Base-by-base conservation (phyloP, 306 rosid species). In the Dalbergia cultrata region DNA sequence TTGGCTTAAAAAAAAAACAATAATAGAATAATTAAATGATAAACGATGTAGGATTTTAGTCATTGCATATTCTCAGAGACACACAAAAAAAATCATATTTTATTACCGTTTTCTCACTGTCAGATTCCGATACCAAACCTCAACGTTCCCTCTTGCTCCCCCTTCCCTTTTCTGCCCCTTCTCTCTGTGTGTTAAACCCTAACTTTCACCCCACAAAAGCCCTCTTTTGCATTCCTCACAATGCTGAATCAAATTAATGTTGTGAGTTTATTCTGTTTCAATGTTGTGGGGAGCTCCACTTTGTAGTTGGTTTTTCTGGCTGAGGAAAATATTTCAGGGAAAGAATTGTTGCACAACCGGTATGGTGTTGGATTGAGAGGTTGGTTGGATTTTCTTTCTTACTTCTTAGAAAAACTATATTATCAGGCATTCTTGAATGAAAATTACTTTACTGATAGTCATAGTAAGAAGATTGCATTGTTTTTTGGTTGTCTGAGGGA, bases 121-220 rank as follows among this genome's bases (percentile, higher is more conserved):
- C 6, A 49, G 54, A 11, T 49, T 49, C 54, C n/a, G 54, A 12
- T 5, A 12, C 12, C 16, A 49, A 13, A 49, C 6, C n/a, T 12
- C 18, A n/a, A 4, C 19, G 4, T 4, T 3, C n/a, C 17, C 57
- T 13, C 18, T 3, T 13, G 11, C 53, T 50, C 67, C 31, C 2
- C 7, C 34, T 7, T n/a, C n/a, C n/a, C 2, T 7, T 9, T 5
- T 62, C 39, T 13, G n/a, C 56, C 14, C 62, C 37, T 47, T 60
- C 21, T 63, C 33, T 39, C 49, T 19, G 18, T 39, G 41, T 19
- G 18, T 70, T 9, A 72, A 75, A 75, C 63, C 74, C 75, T 60
- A 50, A 39, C 52, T 12, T 14, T 39, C 17, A 31, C 22, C 26
- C 39, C 43, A 41, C 63, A 16, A 43, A 11, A 19, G 34, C 7